Conservation (phyloP, 169 alveolate genomes). For the Cryptosporidium canis region DNA sequence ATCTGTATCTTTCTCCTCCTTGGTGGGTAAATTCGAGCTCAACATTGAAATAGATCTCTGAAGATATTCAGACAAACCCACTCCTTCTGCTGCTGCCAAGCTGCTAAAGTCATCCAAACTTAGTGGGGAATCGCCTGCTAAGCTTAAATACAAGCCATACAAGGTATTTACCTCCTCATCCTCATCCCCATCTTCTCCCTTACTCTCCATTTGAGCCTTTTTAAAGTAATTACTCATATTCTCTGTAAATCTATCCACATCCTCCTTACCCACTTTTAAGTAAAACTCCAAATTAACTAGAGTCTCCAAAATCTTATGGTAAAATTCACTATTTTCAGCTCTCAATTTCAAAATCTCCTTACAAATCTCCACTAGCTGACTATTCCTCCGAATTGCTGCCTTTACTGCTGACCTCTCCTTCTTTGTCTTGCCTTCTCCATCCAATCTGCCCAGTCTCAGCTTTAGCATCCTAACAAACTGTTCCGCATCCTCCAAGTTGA, state of each 20-base stretch:
- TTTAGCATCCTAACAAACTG: too few relatives aligned
- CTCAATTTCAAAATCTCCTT: neutral
- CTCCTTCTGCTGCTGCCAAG: neutral
- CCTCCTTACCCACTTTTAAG: neutral
- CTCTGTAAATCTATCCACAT: neutral
- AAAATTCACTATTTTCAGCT: neutral
- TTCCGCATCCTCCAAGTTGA: too few relatives aligned
- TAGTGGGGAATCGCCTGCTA: neutral
- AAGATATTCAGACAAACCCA: neutral
- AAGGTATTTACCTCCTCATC: neutral
- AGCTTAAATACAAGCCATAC: neutral
- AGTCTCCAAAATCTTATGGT: neutral
- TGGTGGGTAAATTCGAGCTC: too few relatives aligned
- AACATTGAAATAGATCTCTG: neutral
- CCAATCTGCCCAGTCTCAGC: neutral
- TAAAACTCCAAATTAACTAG: neutral
- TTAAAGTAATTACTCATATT: neutral
- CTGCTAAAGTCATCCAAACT: neutral
- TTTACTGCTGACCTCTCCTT: neutral
- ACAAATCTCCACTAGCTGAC: neutral
- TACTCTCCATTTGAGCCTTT: neutral
- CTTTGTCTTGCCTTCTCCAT: neutral
- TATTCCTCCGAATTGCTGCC: constrained; percentile 2
- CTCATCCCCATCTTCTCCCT: neutral
- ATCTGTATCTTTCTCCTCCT: too few relatives aligned